Conservation (phyloP, 108 stramenopile species). For the Skeletonema marinoi region DNA sequence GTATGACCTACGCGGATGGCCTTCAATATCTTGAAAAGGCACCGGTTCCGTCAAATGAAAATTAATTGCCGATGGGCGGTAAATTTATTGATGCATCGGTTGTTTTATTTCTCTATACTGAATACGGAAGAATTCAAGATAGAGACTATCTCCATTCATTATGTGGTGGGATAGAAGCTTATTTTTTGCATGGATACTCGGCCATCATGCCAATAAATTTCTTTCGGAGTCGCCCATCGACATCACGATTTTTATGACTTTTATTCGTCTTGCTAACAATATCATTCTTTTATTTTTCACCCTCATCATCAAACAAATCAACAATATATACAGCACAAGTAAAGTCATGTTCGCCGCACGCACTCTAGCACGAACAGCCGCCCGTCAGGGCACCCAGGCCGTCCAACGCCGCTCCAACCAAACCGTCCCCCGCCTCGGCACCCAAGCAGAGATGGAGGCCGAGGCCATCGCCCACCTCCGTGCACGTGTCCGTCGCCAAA, state of each 20-base stretch:
- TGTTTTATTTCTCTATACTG: not conserved
- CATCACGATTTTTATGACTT: not conserved
- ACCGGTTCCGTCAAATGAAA: not conserved
- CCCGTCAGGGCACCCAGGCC: constrained; percentile 13
- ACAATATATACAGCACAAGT: not conserved
- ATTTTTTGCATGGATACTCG: not conserved
- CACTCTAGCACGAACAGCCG: constrained; percentile 8
- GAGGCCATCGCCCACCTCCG: constrained; percentile 81
- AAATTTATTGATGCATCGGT: not conserved
- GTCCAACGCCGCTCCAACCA: constrained; percentile 62
- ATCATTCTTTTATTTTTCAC: not conserved
- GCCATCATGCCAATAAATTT: not conserved
- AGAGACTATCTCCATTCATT: not conserved
- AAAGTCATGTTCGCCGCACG: constrained; percentile 12
- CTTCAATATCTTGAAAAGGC: not conserved
- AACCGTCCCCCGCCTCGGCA: constrained; percentile 73
- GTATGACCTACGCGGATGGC: not conserved
- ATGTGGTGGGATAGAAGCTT: not conserved
- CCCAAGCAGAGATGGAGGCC: constrained; percentile 71
- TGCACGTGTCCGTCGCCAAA: constrained; percentile 79
- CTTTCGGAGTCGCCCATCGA: not conserved
- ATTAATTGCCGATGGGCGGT: not conserved
- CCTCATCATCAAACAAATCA: not conserved
- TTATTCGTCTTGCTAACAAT: not conserved
- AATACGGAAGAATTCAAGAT: not conserved